These are phyloP conservation scores for Cenchrus americanus DNA, from an alignment of 176 grass and related monocot genomes.

Conservation along the genomic window DNA sequence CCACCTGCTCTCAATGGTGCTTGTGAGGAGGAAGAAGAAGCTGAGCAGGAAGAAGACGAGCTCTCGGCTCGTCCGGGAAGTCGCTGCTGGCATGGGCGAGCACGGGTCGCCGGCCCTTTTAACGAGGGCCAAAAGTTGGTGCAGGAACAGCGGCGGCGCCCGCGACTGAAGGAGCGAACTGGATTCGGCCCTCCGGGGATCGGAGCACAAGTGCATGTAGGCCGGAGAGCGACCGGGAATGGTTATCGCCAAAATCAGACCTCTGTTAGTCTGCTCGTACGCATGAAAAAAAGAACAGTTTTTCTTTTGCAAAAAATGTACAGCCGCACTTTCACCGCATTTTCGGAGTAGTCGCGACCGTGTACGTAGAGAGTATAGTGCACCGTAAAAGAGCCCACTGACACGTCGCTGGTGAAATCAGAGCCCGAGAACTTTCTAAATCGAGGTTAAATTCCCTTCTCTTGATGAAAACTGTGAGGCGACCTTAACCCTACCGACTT, in stretches of 20 bases:
- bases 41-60: neutral
- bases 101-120: conserved; percentile 6
- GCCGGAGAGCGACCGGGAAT: conserved; percentile 43
- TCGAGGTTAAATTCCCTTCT: too few relatives aligned
- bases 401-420: too few relatives aligned
- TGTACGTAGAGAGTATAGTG: too few relatives aligned
- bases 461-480: too few relatives aligned
- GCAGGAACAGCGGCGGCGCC: neutral
- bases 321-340: too few relatives aligned
- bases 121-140: conserved; percentile 23
- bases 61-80: neutral
- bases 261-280: too few relatives aligned
- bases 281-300: too few relatives aligned
- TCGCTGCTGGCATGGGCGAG: neutral
- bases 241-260: conserved; percentile 16
- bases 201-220: neutral
- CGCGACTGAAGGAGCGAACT: conserved; percentile 25
- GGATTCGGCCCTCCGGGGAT: conserved; percentile 23
- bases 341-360: too few relatives aligned
- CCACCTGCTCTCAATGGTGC: neutral
- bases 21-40: neutral
- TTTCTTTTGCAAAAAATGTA: too few relatives aligned
- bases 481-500: too few relatives aligned
- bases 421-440: too few relatives aligned
- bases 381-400: too few relatives aligned